Percentiles rank a stretch among this genome's conserved stretches.
Conservation (phyloP, 75 land plant genomes). For the Picea sitchensis region DNA sequence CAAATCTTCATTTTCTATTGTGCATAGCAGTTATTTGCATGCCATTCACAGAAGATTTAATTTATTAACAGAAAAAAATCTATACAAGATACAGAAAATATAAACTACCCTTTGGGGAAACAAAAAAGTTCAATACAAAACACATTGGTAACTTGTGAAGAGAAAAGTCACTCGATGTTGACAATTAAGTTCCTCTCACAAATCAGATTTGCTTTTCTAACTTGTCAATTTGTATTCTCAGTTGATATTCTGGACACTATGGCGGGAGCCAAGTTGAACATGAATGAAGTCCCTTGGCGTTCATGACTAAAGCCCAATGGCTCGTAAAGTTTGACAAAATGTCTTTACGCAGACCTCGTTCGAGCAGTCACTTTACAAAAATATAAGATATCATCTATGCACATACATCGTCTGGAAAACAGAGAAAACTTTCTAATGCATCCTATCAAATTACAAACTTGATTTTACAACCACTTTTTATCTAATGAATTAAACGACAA, state of each 20-base stretch:
- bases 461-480: background rate
- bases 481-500: background rate
- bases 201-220: background rate
- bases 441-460: background rate
- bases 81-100: background rate
- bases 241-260: background rate
- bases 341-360: background rate
- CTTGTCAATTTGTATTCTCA: background rate
- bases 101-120: background rate
- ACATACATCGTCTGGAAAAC: background rate
- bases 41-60: background rate
- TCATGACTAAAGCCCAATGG: background rate
- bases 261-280: background rate
- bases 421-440: background rate
- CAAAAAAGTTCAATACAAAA: background rate
- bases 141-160: background rate
- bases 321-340: background rate
- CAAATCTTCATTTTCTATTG: background rate
- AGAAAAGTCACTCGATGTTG: background rate
- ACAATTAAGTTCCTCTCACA: background rate
- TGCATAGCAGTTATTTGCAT: background rate
- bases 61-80: background rate
- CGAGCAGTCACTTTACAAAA: background rate
- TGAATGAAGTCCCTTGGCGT: background rate
- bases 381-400: background rate